Evolutionary conservation across 2,329 filamentous ascomycete genomes (phyloP).

Genomic region (Lachnellula hyalina): DNA sequence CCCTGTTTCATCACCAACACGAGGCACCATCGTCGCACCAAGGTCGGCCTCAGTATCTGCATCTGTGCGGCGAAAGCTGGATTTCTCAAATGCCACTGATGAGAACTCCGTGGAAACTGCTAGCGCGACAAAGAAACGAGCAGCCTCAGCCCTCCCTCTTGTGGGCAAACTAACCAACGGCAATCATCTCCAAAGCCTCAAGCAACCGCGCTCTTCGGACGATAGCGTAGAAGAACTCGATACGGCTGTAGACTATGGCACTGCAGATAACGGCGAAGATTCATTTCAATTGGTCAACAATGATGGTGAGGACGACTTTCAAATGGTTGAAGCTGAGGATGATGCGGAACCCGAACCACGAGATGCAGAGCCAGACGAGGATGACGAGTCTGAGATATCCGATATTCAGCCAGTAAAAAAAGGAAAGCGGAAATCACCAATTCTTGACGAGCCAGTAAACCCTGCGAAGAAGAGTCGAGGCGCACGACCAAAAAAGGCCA

Average conservation of each 20-base stretch:
- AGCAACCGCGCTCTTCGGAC: slow-evolving; percentile 3
- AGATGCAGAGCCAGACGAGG: slow-evolving; percentile 13
- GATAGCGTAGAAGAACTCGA: slow-evolving; percentile 24
- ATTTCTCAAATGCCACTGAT: slow-evolving; percentile 27
- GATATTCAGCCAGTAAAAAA: slow-evolving; percentile 16
- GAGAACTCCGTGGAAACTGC: slow-evolving; percentile 10
- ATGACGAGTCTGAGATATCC: slow-evolving; percentile 21
- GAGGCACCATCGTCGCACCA: slow-evolving; percentile 24
- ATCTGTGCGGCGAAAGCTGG: slow-evolving; percentile 28
- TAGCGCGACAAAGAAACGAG: slow-evolving; percentile 15
- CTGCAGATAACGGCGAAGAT: slow-evolving; percentile 39
- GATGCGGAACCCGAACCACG: slow-evolving; percentile 9
- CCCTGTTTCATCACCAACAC: slow-evolving; percentile 27
- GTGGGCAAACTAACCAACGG: slow-evolving; percentile 16
- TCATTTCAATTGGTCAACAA: slow-evolving; percentile 21
- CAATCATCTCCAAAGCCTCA: slow-evolving; percentile 13
- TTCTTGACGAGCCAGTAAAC: slow-evolving; percentile 7
- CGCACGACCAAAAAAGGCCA: slow-evolving; percentile 25
- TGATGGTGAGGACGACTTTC: slow-evolving; percentile 28
- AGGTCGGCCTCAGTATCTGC: slow-evolving; percentile 19
- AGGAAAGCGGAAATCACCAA: slow-evolving; percentile 20
- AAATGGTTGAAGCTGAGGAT: slow-evolving; percentile 25
- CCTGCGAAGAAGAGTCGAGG: slow-evolving; percentile 8
- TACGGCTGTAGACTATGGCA: slow-evolving; percentile 32
- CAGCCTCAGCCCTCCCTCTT: slow-evolving; percentile 11